Evolutionary conservation across 139 green algal species (phyloP).

Genomic region (Micractinium sp.): DNA sequence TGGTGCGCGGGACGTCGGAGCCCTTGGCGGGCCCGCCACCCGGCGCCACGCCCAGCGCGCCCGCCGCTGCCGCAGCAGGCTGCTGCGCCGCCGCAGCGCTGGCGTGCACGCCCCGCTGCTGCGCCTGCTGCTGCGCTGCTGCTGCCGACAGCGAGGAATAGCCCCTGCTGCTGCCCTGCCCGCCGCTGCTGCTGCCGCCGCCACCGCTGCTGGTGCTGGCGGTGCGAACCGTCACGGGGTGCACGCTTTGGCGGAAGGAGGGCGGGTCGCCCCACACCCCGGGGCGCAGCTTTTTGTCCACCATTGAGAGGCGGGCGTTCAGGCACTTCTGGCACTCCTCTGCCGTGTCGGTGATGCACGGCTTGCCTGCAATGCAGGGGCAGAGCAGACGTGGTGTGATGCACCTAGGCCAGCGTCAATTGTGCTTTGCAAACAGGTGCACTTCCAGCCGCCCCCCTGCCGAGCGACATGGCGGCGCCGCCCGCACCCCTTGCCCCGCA

Average conservation of each 20-base stretch:
- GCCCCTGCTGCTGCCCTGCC: background rate
- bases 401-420: too few species aligned
- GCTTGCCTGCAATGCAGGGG: constrained; percentile 75
- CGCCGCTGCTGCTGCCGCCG: background rate
- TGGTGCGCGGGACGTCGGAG: constrained; percentile 65
- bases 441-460: background rate
- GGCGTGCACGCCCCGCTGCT: constrained; percentile 11
- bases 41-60: background rate
- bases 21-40: constrained; percentile 39
- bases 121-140: background rate
- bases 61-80: background rate
- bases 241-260: constrained; percentile 52
- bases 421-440: too few species aligned
- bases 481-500: background rate
- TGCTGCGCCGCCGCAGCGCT: background rate
- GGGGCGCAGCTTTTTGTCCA: constrained; percentile 55
- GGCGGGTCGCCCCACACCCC: constrained; percentile 64
- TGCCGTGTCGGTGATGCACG: constrained; percentile 78
- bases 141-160: background rate
- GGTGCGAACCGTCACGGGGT: constrained; percentile 17
- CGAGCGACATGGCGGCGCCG: background rate
- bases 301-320: constrained; percentile 60
- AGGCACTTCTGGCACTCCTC: constrained; percentile 74
- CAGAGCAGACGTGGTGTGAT: constrained; percentile 44
- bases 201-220: background rate